Evolutionary conservation across 2,329 filamentous ascomycete species (phyloP), one percentile per base, ranked within the genome.

Genomic region (Cryoendolithus antarcticus): DNA sequence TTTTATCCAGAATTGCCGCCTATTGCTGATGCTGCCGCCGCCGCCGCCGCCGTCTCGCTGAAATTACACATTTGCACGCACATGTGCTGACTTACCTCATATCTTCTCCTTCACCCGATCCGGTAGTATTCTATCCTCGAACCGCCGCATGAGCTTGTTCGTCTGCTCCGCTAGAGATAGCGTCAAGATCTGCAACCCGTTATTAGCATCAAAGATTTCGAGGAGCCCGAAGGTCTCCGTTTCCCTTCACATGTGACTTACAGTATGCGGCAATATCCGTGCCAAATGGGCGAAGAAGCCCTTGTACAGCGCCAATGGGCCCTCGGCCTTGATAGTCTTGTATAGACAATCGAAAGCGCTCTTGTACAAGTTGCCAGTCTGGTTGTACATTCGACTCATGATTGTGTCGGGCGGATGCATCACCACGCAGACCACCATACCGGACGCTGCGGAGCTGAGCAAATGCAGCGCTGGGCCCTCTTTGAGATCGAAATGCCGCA

Each of bases 351-450:
- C 91, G 47, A 93, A 83, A 4, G 93, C 85, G 42, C 88, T 83
- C 50, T 74, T 80, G 70, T 98, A 98, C n/a, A 98, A 72, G 59
- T 95, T 93, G 38, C 91, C 91, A 45, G 88, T 93, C 62, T 98
- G 91, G 68, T 98, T 98, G 71, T 98, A 98, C 70, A 98, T 80
- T 46, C 91, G 82, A 45, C 86, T 91, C 91, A 98, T 98, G 64
- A 98, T 84, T 4, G 91, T 98, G 61, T 98, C 91, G 74, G 91
- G 91, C 39, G 91, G 91, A 57, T 98, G 91, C 91, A 98, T 98
- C 47, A 96, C 80, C 52, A 84, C 85, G 67, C 91, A 98, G 11
- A 98, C 91, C 9, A 94, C 91, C 55, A 98, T 94, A 1, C 91
- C 91, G 54, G 86, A 94, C 30, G 77, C 79, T 4, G 89, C 80